Conservation (phyloP, 2,329 filamentous ascomycete species). For the Fusarium fracticaudum region DNA sequence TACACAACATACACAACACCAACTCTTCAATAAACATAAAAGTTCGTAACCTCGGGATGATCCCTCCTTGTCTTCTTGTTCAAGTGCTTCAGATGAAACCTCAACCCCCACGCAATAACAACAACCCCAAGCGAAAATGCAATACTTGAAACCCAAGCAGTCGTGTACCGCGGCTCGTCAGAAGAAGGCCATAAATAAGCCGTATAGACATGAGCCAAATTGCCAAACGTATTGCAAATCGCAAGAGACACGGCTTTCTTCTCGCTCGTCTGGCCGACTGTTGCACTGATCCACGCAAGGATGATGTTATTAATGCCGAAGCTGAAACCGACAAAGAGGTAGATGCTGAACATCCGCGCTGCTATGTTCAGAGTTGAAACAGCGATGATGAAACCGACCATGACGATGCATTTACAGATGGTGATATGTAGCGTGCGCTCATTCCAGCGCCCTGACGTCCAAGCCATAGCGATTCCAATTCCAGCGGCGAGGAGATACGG, state of each 20-base stretch:
- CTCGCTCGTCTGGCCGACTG: conserved; percentile 56
- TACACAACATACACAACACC: not conserved
- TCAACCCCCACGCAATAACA: conserved; percentile 16
- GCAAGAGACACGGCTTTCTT: conserved; percentile 49
- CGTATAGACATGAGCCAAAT: conserved; percentile 25
- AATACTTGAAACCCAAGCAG: conserved; percentile 16
- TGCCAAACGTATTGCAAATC: conserved; percentile 30
- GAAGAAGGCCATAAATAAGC: conserved; percentile 24
- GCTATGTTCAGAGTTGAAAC: conserved; percentile 38
- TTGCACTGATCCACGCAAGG: conserved; percentile 53
- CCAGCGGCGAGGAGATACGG: conserved; percentile 57
- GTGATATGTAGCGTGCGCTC: conserved; percentile 42
- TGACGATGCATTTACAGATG: conserved; percentile 50
- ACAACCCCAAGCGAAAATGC: conserved; percentile 21
- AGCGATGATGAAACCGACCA: conserved; percentile 40
- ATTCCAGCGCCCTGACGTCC: conserved; percentile 54
- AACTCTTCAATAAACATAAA: conserved; percentile 15
- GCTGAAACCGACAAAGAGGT: conserved; percentile 52
- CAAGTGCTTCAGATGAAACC: not conserved
- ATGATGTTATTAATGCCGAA: conserved; percentile 56
- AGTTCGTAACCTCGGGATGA: conserved; percentile 18
- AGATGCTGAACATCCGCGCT: conserved; percentile 42
- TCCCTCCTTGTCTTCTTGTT: conserved; percentile 17
- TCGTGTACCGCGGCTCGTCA: conserved; percentile 4
- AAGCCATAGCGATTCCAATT: conserved; percentile 24